Evolutionary conservation across 345 rosid genomes (phyloP), one percentile per base, ranked within the genome.

Genomic region (Eucalyptus cloeziana): DNA sequence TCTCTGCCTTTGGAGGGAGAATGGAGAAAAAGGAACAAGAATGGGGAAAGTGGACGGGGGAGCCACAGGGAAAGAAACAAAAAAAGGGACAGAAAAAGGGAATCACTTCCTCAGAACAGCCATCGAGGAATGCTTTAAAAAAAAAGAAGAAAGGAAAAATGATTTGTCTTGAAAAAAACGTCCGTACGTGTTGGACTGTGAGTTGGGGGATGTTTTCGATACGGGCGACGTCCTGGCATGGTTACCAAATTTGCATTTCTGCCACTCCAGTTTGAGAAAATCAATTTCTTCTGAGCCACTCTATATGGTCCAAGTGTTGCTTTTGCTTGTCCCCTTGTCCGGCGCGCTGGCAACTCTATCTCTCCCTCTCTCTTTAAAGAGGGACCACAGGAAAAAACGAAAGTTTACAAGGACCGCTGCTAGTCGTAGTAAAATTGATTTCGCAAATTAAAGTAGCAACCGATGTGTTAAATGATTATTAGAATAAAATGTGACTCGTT

Each of bases 21-120:
- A 56, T 0, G 62, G 62, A 56, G 62, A 56, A 24, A 24, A 56
- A 9, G 30, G 6, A 56, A 2, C 6, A 22, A 56, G 62, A 24
- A 0, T 1, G 24, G 0, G 30, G 30, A 56, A 22, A 54, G 58
- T 24, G 62, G 62, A 56, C 62, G 12, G 9, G 13, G 62, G 62
- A 24, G 1, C 30, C 30, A 24, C 62, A 22, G 27, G 62, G 13
- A 56, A 56, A 24, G 27, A 56, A 56, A 56, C 62, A 2, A 0
- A 8, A 9, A 1, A 8, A 0, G 27, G 10, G 60, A 8, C 10
- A 54, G 5, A 56, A 2, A 56, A 56, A 11, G 62, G 9, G 12
- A 0, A 2, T 0, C 30, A 2, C 62, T 56, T 56, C 3, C 30
- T 56, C 0, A 52, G 30, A 56, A 10, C 5, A 56, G 30, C 5